Conservation (phyloP, 805 yeast species). For the Wickerhamomyces subpelliculosus region DNA sequence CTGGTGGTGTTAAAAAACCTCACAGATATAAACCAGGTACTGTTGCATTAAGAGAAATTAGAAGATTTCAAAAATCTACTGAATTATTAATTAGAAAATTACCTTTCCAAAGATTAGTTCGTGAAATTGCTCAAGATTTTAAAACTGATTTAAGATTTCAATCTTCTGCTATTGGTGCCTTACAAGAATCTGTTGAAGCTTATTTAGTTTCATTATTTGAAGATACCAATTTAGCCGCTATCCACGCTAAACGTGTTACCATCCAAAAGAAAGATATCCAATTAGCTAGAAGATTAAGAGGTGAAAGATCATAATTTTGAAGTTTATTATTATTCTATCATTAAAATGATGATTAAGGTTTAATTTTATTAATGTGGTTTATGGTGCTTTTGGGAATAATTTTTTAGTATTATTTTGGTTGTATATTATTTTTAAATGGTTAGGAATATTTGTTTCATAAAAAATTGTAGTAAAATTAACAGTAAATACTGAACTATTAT, state of each 20-base stretch:
- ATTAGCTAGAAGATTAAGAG: conserved; percentile 96
- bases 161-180: conserved; percentile 94
- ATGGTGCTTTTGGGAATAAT: background rate
- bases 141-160: conserved; percentile 93
- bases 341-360: background rate
- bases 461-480: too few species aligned
- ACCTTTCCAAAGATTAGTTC: conserved; percentile 94
- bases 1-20: conserved; percentile 91
- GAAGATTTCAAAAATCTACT: conserved; percentile 96
- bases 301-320: conserved; percentile 71
- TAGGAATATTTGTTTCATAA: too few species aligned
- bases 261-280: conserved; percentile 98
- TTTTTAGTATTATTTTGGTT: background rate
- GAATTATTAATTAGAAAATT: conserved; percentile 91
- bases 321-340: conserved; percentile 2
- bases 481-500: too few species aligned
- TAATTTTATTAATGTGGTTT: background rate
- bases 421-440: background rate
- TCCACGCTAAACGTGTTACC: conserved; percentile 98
- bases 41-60: conserved; percentile 92
- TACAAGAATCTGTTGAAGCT: conserved; percentile 98
- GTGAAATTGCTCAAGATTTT: conserved; percentile 94
- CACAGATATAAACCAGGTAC: conserved; percentile 98
- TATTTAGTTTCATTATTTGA: conserved; percentile 93
- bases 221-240: conserved; percentile 97